Base-by-base conservation (phyloP, 2,329 filamentous ascomycete species). In the Rosellinia necatrix region DNA sequence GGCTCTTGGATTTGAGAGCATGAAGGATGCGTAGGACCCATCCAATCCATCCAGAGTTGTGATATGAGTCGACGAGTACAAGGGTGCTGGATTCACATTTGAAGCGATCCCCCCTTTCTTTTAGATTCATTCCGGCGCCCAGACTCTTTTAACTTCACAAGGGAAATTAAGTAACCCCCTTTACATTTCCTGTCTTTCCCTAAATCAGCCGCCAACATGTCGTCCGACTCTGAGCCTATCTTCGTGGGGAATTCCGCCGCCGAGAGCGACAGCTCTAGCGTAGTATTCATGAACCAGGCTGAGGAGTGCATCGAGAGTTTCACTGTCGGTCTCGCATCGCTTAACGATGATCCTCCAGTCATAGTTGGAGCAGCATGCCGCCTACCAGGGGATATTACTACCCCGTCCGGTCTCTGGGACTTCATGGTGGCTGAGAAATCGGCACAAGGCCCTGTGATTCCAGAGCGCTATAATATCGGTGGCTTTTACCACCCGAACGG, bases 401-500 rank as follows among this genome's bases (percentile, higher is more conserved):
- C 53, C 0, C 53, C 56, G 1, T 41, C 47, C 0, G 43, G 52
- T 2, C 34, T 64, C 2, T 64, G 62, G 62, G 9, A 58, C 2
- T 53, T 64, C 6, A 10, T 64, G 1, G 5, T 35, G 3, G n/a
- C 58, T 6, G 17, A 55, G n/a, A 48, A 29, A 10, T 58, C 56
- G 1, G 60, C 49, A 1, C 56, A 63, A 24, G 29, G 60, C 2
- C 7, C n/a, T 1, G 48, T 63, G 0, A 55, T 53, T 1, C 19
- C 29, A 1, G 15, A n/a, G 5, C 30, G 62, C 1, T 65, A 50
- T 32, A 62, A 62, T 19, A 47, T 57, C 1, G 37, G 52, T 5
- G 61, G 58, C 0, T 66, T 58, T 25, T 58, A 65, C 21, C 52
- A 58, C 13, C 42, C 56, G 3, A n/a, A 58, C 3, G 43, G 35